phyloP scores from a whole-genome alignment of 306 rosid genomes.

The Vigna angularis region DNA sequence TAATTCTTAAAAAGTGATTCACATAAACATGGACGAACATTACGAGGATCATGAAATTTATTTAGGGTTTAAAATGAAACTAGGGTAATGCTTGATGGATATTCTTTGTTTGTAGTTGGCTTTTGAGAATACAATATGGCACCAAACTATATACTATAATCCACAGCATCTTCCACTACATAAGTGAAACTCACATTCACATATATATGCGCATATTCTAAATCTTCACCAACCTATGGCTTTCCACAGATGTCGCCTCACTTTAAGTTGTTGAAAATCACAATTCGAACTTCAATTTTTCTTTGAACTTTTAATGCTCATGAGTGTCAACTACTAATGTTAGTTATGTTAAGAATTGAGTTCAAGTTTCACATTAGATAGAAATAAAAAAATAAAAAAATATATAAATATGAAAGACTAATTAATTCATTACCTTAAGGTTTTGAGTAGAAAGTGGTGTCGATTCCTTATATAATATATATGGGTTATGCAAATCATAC shows the following conservation, averaged over 20 bases:
- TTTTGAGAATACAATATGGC: constrained; percentile 1
- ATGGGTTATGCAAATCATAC: too few species aligned
- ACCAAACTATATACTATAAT: background rate
- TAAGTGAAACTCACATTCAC: background rate
- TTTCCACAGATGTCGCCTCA: background rate
- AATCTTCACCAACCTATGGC: background rate
- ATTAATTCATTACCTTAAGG: rapidly evolving
- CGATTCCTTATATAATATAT: too few species aligned
- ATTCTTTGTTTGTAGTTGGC: background rate
- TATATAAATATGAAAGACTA: too few species aligned
- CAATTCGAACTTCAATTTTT: background rate
- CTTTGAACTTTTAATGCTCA: background rate
- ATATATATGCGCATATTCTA: background rate
- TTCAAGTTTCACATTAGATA: too few species aligned
- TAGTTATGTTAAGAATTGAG: background rate
- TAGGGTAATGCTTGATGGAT: background rate
- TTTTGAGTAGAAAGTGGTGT: too few species aligned
- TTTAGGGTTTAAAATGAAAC: background rate
- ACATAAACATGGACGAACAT: too few species aligned
- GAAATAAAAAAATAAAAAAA: rapidly evolving
- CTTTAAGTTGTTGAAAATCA: background rate
- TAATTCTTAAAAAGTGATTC: too few species aligned
- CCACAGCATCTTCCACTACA: background rate
- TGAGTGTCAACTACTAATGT: background rate
- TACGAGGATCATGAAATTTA: background rate